Evolutionary conservation across 78 protist genomes (phyloP).

Genomic region (Monocercomonoides exilis): DNA sequence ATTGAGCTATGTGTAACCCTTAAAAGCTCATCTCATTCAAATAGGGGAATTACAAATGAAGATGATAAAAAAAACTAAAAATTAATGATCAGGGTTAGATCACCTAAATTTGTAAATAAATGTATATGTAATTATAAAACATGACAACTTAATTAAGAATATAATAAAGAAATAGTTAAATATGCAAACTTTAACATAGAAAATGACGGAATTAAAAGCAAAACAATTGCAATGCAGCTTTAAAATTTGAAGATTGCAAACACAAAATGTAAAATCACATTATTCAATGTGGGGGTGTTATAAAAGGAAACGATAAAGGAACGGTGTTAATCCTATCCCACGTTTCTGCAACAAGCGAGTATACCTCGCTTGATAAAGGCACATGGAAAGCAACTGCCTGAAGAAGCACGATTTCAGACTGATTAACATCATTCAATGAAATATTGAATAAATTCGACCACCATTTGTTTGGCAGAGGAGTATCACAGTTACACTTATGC

Average conservation of each 20-base stretch:
- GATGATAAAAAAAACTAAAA: not conserved
- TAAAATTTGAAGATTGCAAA: not conserved
- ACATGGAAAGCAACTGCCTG: not conserved
- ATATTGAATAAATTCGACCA: conserved; percentile 58
- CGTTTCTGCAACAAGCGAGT: not conserved
- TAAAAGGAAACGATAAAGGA: not conserved
- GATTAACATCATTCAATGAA: not conserved
- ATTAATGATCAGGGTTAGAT: conserved; percentile 44
- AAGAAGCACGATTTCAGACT: not conserved
- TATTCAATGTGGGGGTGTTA: not conserved
- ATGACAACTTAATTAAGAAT: not conserved
- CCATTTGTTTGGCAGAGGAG: conserved; percentile 35
- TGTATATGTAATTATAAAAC: conserved; percentile 53
- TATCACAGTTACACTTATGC: not conserved
- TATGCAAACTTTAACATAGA: conserved; percentile 45
- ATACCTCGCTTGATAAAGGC: not conserved
- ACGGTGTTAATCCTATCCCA: not conserved
- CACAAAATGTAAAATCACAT: not conserved
- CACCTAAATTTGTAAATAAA: conserved; percentile 59
- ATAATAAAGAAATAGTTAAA: conserved; percentile 56
- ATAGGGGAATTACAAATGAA: conserved; percentile 2
- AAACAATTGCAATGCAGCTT: not conserved
- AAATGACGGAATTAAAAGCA: not conserved
- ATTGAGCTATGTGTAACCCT: not conserved
- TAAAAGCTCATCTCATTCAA: not conserved